A percentile compares a stretch with the other conserved stretches of the same genome.
Conservation (phyloP, 2,329 filamentous ascomycete genomes). For the Talaromyces sp. region DNA sequence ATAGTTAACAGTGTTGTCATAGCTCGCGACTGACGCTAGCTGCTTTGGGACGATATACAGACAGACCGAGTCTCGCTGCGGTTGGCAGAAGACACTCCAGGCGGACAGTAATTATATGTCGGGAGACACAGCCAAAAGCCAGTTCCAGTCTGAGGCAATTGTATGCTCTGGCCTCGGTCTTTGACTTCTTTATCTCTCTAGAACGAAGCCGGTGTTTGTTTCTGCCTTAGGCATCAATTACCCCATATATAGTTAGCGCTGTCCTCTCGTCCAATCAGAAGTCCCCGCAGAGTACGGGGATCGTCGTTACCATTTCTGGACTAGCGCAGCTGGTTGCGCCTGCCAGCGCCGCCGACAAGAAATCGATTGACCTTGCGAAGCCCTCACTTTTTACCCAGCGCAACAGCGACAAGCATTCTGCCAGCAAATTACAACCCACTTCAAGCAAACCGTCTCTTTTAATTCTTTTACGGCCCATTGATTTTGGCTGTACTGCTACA, state of each 20-base stretch:
- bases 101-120: neutral
- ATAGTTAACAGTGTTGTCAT: constrained; percentile 2
- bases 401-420: neutral
- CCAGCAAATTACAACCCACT: no score
- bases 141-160: neutral
- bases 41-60: neutral
- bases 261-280: neutral
- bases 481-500: neutral
- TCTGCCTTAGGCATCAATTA: neutral
- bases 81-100: neutral
- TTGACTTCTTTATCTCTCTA: neutral
- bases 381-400: neutral
- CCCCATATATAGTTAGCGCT: neutral
- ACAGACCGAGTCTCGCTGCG: neutral
- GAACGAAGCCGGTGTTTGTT: neutral
- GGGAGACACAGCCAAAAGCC: neutral
- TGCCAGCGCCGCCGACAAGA: neutral
- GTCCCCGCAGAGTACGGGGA: neutral
- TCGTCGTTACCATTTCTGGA: neutral
- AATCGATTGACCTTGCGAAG: constrained; percentile 1
- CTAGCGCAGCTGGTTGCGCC: neutral
- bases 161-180: neutral
- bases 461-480: neutral
- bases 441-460: neutral
- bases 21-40: neutral